phyloP scores from a whole-genome alignment of 2,329 filamentous ascomycete species.

The Clarireedia homoeocarpa region DNA sequence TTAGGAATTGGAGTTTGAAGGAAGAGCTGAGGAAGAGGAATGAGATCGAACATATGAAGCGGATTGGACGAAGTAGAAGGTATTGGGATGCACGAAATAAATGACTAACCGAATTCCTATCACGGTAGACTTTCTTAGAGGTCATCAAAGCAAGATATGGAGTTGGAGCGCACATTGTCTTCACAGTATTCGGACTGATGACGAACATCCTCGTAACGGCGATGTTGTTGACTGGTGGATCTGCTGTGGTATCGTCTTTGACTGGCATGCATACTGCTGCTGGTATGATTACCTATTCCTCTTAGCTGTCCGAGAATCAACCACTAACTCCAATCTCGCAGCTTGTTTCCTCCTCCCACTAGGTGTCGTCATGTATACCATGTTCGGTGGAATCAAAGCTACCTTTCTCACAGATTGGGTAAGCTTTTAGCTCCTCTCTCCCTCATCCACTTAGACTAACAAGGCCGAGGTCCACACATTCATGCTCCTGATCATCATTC shows the following conservation, averaged over 20 bases:
- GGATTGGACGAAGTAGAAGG: too few relatives aligned
- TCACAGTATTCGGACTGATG: conserved; percentile 72
- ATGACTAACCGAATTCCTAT: background rate
- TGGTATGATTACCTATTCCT: conserved; percentile 28
- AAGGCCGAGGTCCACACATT: conserved; percentile 63
- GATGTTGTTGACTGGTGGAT: conserved; percentile 81
- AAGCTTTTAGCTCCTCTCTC: background rate
- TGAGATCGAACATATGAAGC: background rate
- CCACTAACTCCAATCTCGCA: background rate
- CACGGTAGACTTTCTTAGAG: conserved; percentile 58
- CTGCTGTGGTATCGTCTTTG: conserved; percentile 62
- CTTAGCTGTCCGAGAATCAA: background rate
- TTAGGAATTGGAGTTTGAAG: background rate
- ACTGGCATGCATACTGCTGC: conserved; percentile 72
- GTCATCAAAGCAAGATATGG: conserved; percentile 78
- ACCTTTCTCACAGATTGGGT: conserved; percentile 61
- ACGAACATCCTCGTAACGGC: conserved; percentile 84
- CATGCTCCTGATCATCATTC: conserved; percentile 76
- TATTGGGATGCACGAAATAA: too few relatives aligned
- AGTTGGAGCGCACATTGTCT: conserved; percentile 62
- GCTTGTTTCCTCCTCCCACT: conserved; percentile 74
- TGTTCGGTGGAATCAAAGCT: conserved; percentile 73
- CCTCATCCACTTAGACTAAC: conserved; percentile 40
- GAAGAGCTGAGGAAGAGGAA: background rate
- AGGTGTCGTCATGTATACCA: conserved; percentile 74